Conservation (phyloP, 495 filamentous ascomycete species). For the Venustampulla echinocandica region DNA sequence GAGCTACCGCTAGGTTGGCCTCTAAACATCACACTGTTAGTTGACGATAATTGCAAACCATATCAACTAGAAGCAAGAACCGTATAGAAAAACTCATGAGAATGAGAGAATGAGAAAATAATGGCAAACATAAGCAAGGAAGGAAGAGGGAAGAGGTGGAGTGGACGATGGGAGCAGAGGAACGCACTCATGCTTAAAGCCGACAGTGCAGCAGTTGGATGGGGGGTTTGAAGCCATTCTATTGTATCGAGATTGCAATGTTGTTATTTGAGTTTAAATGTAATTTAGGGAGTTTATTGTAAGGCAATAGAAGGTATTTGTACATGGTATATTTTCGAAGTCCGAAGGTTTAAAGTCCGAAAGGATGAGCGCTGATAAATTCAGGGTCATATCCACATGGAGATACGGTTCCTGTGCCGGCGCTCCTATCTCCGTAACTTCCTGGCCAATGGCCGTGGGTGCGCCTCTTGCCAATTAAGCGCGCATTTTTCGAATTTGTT, state of each 20-base stretch:
- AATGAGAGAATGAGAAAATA: too few species aligned
- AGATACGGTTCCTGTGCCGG: neutral
- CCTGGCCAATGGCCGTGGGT: too few species aligned
- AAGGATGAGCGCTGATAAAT: neutral
- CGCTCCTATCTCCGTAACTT: too few species aligned
- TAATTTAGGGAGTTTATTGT: neutral
- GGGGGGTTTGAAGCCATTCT: slow-evolving; percentile 52
- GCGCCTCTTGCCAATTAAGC: neutral
- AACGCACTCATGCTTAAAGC: slow-evolving; percentile 36
- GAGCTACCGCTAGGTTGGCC: slow-evolving; percentile 33
- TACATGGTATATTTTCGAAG: slow-evolving; percentile 1
- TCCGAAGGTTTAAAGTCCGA: neutral
- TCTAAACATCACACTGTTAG: slow-evolving; percentile 12
- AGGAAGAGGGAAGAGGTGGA: neutral
- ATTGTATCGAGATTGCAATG: neutral
- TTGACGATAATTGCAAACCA: neutral
- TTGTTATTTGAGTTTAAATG: neutral
- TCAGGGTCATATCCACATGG: neutral
- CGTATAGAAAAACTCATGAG: too few species aligned
- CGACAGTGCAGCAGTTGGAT: slow-evolving; percentile 46
- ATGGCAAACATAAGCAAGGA: too few species aligned
- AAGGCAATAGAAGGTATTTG: slow-evolving; percentile 4
- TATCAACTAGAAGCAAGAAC: neutral
- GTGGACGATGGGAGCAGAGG: neutral
- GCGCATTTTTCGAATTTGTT: neutral